These are phyloP conservation scores for Mycosphaerella arachidis DNA, from an alignment of 2,329 filamentous ascomycete genomes.

Conservation along the genomic window DNA sequence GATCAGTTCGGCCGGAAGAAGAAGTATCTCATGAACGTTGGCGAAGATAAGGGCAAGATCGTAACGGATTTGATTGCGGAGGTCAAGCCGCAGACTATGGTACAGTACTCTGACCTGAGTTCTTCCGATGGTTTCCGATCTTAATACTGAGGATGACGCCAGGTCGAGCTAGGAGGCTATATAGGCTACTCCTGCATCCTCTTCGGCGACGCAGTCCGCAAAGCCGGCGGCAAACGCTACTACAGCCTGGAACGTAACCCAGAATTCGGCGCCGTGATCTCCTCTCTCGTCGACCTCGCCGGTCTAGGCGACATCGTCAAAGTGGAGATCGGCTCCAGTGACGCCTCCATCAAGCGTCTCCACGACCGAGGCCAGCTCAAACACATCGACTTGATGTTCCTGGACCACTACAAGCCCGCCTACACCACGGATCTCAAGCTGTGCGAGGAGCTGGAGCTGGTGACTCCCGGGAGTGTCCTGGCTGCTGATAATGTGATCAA, in stretches of 20 bases:
- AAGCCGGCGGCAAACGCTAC: constrained; percentile 61
- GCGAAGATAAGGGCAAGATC: constrained; percentile 67
- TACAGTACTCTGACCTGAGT: not conserved
- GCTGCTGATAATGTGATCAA: constrained; percentile 69
- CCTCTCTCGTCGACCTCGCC: constrained; percentile 66
- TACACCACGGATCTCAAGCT: constrained; percentile 73
- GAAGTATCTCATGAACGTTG: constrained; percentile 77
- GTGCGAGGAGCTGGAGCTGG: constrained; percentile 64
- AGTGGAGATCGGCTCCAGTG: constrained; percentile 65
- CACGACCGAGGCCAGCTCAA: constrained; percentile 50
- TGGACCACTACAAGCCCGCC: constrained; percentile 76
- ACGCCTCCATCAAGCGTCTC: constrained; percentile 60
- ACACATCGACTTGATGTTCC: constrained; percentile 67
- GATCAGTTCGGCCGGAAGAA: constrained; percentile 63
- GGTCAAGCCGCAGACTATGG: constrained; percentile 62
- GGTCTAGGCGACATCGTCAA: constrained; percentile 66
- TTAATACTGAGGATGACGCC: not conserved
- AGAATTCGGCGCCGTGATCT: constrained; percentile 67
- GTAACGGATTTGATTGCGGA: constrained; percentile 64
- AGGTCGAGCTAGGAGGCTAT: constrained; percentile 74
- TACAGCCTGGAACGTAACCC: constrained; percentile 69
- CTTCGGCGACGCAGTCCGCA: constrained; percentile 63
- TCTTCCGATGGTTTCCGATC: not conserved
- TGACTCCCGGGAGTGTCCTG: constrained; percentile 59
- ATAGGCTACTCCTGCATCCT: constrained; percentile 76